Evolutionary conservation across 495 filamentous ascomycete species (phyloP).

Genomic region (Lineolata rhizophorae): DNA sequence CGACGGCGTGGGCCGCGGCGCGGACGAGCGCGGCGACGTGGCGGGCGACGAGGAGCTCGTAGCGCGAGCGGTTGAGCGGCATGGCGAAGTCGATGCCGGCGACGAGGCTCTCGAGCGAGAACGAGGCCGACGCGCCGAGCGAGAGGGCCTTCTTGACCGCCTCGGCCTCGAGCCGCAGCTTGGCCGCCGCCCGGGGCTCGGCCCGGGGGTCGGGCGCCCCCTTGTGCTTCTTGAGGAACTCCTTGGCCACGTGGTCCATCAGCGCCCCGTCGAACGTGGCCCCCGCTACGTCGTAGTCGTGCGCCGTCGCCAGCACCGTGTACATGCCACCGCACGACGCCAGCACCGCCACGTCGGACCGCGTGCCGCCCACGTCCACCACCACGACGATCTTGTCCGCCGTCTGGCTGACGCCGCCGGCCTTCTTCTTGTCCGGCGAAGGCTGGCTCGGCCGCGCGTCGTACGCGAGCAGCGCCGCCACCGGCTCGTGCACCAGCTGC

Average conservation of each 20-base stretch:
- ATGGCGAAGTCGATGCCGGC: slow-evolving; percentile 79
- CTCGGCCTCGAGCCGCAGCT: slow-evolving; percentile 82
- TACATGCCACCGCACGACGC: slow-evolving; percentile 89
- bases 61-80: slow-evolving; percentile 80
- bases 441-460: slow-evolving; percentile 72
- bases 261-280: slow-evolving; percentile 66
- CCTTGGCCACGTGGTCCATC: slow-evolving; percentile 92
- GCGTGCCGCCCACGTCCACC: slow-evolving; percentile 78
- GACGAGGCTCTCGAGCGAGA: slow-evolving; percentile 72
- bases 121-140: slow-evolving; percentile 64
- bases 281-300: slow-evolving; percentile 84
- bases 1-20: slow-evolving; percentile 60
- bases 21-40: slow-evolving; percentile 71
- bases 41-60: slow-evolving; percentile 69
- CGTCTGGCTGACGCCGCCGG: slow-evolving; percentile 32
- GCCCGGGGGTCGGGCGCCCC: slow-evolving; percentile 49
- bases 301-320: slow-evolving; percentile 76
- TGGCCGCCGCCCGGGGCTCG: slow-evolving; percentile 61
- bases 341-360: slow-evolving; percentile 78
- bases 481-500: slow-evolving; percentile 83
- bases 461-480: slow-evolving; percentile 77
- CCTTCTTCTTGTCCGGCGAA: neutral
- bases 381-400: slow-evolving; percentile 80
- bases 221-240: slow-evolving; percentile 89
- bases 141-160: slow-evolving; percentile 74